Evolutionary conservation across 352 stramenopile species (phyloP), one percentile per base, ranked within the genome.

Genomic region (Phytopythium mirpurense): DNA sequence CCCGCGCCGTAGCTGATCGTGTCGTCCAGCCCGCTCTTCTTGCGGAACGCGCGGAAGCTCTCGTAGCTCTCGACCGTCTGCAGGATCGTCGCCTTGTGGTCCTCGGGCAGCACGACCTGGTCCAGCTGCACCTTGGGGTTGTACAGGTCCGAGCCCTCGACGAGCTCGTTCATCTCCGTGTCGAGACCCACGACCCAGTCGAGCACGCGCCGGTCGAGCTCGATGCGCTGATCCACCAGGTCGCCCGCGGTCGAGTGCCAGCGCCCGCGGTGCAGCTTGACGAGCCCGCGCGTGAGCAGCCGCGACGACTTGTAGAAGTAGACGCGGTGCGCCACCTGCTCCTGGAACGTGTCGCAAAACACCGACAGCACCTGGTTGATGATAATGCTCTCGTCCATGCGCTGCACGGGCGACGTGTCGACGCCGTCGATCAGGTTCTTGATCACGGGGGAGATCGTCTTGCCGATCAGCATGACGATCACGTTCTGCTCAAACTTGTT

Each of bases 231-330:
- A 54, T 96, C 86, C 29, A 93, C 85, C n/a, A 96, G 64, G 53
- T 96, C 83, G 46, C 83, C 79, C 0, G 78, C 78, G 2, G 74
- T 89, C 21, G 80, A 86, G 57, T 94, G 86, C 86, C 86, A 96
- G 19, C 83, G 80, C 9, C 81, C 80, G 11, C 83, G 74, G 27
- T 90, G 78, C 41, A 96, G 59, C 52, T 91, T 93, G 4, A 96
- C 72, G 29, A 96, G 75, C 0, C 81, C 86, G 26, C 79, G 75
- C 43, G 69, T 72, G 0, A 96, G 68, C 26, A 96, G 62, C 19
- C 75, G 72, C 27, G 82, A 89, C 16, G 79, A 92, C 72, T 94
- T 93, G 80, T 96, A 96, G 38, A 96, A 96, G 67, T 80, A 92
- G 19, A 89, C 74, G 38, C 86, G 81, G 51, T 94, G 81, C 12